Percentiles rank a stretch among this genome's conserved stretches.
Evolutionary conservation across 306 rosid genomes (phyloP).

Genomic region (Lathyrus sativus): DNA sequence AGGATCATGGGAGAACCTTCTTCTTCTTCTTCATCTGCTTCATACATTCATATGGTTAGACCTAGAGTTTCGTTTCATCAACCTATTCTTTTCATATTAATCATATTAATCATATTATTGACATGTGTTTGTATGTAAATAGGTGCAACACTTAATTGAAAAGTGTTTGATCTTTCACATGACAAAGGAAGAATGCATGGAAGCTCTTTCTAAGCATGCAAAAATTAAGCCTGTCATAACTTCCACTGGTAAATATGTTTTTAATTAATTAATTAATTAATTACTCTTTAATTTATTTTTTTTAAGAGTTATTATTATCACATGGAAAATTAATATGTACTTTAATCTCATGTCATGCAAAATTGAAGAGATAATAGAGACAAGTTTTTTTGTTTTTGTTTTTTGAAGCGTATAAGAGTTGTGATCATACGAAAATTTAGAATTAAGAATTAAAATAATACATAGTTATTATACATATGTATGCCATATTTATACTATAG

Average conservation of each 20-base stretch:
- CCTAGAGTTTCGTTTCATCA: neutral
- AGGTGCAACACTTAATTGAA: conserved; percentile 95
- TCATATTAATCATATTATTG: conserved; percentile 2
- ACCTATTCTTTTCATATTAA: neutral
- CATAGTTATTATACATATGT: neutral
- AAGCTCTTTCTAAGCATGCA: conserved; percentile 90
- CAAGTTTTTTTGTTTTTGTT: neutral
- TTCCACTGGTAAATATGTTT: conserved; percentile 62
- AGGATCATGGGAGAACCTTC: conserved; percentile 80
- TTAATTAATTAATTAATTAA: neutral
- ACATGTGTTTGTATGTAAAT: conserved; percentile 12
- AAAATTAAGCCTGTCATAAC: conserved; percentile 81
- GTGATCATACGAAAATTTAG: neutral
- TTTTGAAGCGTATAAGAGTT: neutral
- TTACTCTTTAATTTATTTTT: neutral
- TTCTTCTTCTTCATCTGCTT: conserved; percentile 66
- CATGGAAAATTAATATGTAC: neutral
- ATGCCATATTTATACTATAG: neutral
- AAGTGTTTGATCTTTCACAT: conserved; percentile 85
- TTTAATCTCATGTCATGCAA: neutral
- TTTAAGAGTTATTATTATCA: neutral
- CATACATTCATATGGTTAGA: conserved; percentile 84
- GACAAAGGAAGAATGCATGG: conserved; percentile 93
- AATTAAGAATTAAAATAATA: neutral
- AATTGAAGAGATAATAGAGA: neutral